Evolutionary conservation across 306 rosid genomes (phyloP), one percentile per base, ranked within the genome.

Genomic region (Glycine soja): DNA sequence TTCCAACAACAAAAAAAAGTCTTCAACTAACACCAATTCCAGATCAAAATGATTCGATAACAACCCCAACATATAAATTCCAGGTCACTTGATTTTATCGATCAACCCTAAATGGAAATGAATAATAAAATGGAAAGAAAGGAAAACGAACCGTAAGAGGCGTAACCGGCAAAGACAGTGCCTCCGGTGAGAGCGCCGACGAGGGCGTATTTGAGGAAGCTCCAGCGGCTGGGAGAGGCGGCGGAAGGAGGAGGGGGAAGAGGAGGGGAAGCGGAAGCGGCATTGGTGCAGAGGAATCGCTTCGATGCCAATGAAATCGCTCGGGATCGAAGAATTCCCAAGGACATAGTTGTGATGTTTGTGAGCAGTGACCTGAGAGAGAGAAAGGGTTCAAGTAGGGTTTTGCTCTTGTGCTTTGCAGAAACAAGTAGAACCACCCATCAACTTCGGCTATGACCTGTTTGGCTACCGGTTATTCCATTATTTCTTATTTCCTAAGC

Each of bases 271-370:
- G 61, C 11, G 5, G 85, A 42, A 56, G 64, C 61, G 0, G 76
- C 78, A 73, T 51, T 34, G 78, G 86, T 32, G 24, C 56, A 81
- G 14, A 73, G 86, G 3, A 81, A 73, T 18, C 86, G 81, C 8
- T 74, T 85, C 3, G 83, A 50, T 52, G 75, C 50, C n/a, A 57
- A 16, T 43, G 80, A 78, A 51, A 36, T 32, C 14, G 57, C 45
- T 45, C 86, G 86, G 10, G 86, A 85, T 67, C 88, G 86, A 59
- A 85, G 70, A 52, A 78, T 14, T 34, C 78, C 62, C 34, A 77
- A 72, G 65, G 81, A 59, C 88, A 85, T 85, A 1, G 78, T 47
- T 46, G 62, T 0, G 38, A 15, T 30, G 63, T 1, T 9, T 59
- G 66, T 13, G 43, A 38, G 43, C 43, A 24, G 70, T 10, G 78